Base-by-base conservation (phyloP, 2,329 filamentous ascomycete genomes). In the Cercospora sp. region DNA sequence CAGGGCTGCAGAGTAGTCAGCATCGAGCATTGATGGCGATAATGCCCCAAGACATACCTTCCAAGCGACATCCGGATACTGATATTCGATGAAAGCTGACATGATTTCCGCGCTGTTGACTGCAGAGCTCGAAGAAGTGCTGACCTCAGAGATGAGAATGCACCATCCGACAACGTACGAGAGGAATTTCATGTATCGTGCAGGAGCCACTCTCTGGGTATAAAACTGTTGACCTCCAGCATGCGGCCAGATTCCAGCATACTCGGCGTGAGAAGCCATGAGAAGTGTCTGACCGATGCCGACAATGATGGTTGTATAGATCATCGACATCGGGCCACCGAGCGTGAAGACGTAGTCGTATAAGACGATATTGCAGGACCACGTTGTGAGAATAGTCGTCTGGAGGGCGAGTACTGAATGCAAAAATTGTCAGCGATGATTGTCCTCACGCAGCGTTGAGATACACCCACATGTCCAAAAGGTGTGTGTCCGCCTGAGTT, bases 91-190 rank as follows among this genome's bases (percentile, higher is more conserved):
- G 58, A 77, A 76, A 4, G 70, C 70, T 26, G 69, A 63, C 61
- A 74, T 70, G n/a, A 76, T 58, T 10, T 74, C 61, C 16, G 69
- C n/a, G 79, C 73, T 2, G 76, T 78, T 7, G 72, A 76, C 73
- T 76, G 63, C 63, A 57, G 53, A 65, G 9, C 51, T 59, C 12
- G 63, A 65, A 16, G 63, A 65, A 0, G 53, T 59, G 18, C 49
- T 43, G n/a, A 65, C 32, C 34, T 65, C 63, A 3, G 51, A 55
- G n/a, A 65, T 59, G 34, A 65, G 43, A 7, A 65, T 12, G 24
- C 49, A 77, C 79, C 79, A 80, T 4, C 74, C 73, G 5, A 63
- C 61, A 28, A 64, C 61, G 61, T 72, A 72, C 37, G 69, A 74
- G 43, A 74, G 55, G 18, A 71, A 60, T 37, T 70, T 73, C 58